These are phyloP conservation scores for Erysimum pusillum DNA, from an alignment of 441 rosid species.

Conservation along the genomic window DNA sequence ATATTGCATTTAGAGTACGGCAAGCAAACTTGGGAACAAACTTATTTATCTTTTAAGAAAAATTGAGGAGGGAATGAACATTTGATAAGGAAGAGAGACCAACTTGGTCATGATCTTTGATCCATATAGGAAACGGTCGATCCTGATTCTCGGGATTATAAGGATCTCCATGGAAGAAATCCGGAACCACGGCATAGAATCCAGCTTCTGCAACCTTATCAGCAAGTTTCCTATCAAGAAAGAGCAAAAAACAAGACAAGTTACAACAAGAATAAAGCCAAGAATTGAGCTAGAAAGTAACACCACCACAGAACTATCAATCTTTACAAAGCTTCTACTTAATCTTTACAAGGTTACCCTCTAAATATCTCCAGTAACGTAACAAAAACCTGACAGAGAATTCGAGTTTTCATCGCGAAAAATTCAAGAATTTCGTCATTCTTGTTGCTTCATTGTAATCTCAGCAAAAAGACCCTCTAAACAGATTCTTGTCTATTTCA, in stretches of 20 bases:
- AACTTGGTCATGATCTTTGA: constrained; percentile 64
- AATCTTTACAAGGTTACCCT: not conserved
- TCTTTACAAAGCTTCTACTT: not conserved
- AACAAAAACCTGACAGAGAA: not conserved
- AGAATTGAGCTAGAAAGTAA: not conserved
- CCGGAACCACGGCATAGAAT: constrained; percentile 73
- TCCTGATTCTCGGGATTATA: constrained; percentile 50
- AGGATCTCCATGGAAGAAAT: constrained; percentile 75
- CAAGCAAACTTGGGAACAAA: not conserved
- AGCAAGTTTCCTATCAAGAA: constrained; percentile 60
- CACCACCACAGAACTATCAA: not conserved
- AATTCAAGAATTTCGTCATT: not conserved
- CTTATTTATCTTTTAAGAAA: not conserved
- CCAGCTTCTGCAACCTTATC: constrained; percentile 77
- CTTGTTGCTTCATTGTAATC: constrained; percentile 15
- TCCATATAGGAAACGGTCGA: constrained; percentile 55
- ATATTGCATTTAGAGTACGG: not conserved
- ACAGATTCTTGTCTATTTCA: not conserved
- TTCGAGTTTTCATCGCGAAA: not conserved
- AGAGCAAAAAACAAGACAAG: not conserved
- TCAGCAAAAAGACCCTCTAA: not conserved
- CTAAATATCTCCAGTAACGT: not conserved
- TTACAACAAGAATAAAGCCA: not conserved
- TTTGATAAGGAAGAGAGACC: constrained; percentile 39
- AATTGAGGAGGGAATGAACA: not conserved